Evolutionary conservation across 495 filamentous ascomycete species (phyloP), one percentile per base, ranked within the genome.

Genomic region (Neurospora cerealis): DNA sequence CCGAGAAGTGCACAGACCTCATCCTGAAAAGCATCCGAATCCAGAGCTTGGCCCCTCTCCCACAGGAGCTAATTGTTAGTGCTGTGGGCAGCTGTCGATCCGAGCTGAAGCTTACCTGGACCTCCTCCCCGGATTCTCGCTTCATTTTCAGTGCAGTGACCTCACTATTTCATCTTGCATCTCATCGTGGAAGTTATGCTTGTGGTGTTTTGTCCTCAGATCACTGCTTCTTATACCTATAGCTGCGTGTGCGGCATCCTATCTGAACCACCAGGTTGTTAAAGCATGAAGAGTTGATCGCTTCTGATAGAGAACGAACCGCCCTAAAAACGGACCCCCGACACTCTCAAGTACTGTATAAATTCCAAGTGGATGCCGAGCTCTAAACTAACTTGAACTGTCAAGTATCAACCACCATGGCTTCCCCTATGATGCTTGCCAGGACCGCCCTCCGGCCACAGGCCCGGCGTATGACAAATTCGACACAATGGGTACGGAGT

Each of bases 401-500:
- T 36, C 11, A 7, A 70, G 62, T 24, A 71, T n/a, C 69, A 71
- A 72, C 32, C 48, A 77, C 28, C 54, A 80, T 79, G 77, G 76
- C 75, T 7, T 72, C 79, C 6, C 72, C 77, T 32, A 37, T 76
- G 41, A 69, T 79, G 38, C 73, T 62, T 13, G 71, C 73, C 44
- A 70, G 75, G 69, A 40, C 69, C 60, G 77, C 76, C 17, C 73
- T 79, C n/a, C 76, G 76, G 48, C 75, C 74, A 9, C 66, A 72
- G 10, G 69, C 69, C 2, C 42, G 71, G 32, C 69, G 71, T 48
- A 28, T 54, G 28, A 66, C 69, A 10, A 42, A 74, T 5, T 39
- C 70, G 5, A 72, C 74, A 10, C 82, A 80, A 78, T 83, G 79
- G 80, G 70, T 74, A 4, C 82, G 83, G 70, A 74, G 75, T 39